A percentile compares a stretch with the other conserved stretches of the same genome.
phyloP scores from a whole-genome alignment of 2,329 filamentous ascomycete species.

The Daldinia eschscholtzii region DNA sequence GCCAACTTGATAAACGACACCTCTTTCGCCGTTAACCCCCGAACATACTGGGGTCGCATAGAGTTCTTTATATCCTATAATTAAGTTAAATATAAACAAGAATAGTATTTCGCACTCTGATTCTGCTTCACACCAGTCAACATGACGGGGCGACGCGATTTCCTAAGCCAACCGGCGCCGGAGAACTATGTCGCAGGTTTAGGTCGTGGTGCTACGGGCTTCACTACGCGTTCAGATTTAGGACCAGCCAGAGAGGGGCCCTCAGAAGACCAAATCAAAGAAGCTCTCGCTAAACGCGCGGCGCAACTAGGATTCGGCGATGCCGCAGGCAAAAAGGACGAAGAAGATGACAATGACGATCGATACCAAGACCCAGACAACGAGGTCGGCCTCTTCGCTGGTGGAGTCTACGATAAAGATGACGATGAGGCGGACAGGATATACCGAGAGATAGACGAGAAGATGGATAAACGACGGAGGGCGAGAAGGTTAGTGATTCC shows the following conservation, averaged over 20 bases:
- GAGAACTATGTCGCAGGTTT: constrained; percentile 96
- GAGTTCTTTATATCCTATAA: background rate
- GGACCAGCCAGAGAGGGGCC: constrained; percentile 95
- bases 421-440: constrained; percentile 98
- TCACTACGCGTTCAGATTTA: constrained; percentile 96
- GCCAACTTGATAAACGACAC: constrained; percentile 1
- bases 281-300: constrained; percentile 93
- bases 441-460: constrained; percentile 95
- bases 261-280: constrained; percentile 98
- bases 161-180: constrained; percentile 85
- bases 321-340: constrained; percentile 71
- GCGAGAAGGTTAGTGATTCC: constrained; percentile 80
- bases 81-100: background rate
- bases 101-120: background rate
- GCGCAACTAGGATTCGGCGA: constrained; percentile 80
- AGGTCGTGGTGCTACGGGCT: constrained; percentile 96
- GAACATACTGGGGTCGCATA: background rate
- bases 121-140: constrained; percentile 37
- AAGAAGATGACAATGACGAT: constrained; percentile 80
- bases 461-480: constrained; percentile 91
- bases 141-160: constrained; percentile 80
- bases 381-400: constrained; percentile 94
- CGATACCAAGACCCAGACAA: constrained; percentile 97
- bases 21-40: background rate
- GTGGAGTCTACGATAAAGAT: constrained; percentile 95